Percentiles rank a stretch among this genome's conserved stretches.
phyloP scores from a whole-genome alignment of 202 grass and related monocot species.

The Zizania palustris region DNA sequence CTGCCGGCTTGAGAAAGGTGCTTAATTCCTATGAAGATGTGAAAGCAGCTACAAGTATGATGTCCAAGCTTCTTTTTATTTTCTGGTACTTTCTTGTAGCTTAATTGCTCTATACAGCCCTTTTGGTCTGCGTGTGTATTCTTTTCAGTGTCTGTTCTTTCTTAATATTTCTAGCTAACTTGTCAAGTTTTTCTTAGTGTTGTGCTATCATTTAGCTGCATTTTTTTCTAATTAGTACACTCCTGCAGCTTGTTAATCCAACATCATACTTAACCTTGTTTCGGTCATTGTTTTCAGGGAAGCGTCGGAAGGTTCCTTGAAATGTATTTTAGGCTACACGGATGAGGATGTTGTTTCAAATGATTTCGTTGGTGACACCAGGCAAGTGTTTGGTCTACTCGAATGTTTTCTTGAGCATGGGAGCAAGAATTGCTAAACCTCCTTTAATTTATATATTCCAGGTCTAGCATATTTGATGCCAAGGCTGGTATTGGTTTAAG shows the following conservation, averaged over 20 bases:
- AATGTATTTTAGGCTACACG: conserved; percentile 89
- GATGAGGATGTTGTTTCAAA: conserved; percentile 91
- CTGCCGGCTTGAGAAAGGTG: conserved; percentile 69
- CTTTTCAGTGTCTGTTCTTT: not conserved
- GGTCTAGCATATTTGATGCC: conserved; percentile 85
- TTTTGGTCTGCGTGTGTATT: not conserved
- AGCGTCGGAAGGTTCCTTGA: conserved; percentile 71
- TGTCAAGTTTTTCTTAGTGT: not conserved
- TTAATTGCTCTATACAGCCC: conserved; percentile 9
- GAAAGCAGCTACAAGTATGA: conserved; percentile 79
- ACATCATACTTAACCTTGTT: conserved; percentile 5
- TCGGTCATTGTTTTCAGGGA: conserved; percentile 45
- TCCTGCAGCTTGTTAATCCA: not conserved
- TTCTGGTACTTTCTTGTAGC: not conserved
- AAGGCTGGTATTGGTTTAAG: conserved; percentile 79
- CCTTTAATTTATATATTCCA: conserved; percentile 23
- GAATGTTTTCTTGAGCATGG: not conserved
- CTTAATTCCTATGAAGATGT: conserved; percentile 85
- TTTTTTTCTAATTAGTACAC: not conserved
- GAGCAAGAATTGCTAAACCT: not conserved
- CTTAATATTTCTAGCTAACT: conserved; percentile 1
- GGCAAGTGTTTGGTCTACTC: conserved; percentile 41
- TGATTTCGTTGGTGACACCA: conserved; percentile 78
- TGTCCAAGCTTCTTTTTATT: not conserved
- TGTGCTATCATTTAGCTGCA: not conserved